These are phyloP conservation scores for Tricholoma sp. DNA, from an alignment of 768 basidiomycete genomes.

Conservation along the genomic window DNA sequence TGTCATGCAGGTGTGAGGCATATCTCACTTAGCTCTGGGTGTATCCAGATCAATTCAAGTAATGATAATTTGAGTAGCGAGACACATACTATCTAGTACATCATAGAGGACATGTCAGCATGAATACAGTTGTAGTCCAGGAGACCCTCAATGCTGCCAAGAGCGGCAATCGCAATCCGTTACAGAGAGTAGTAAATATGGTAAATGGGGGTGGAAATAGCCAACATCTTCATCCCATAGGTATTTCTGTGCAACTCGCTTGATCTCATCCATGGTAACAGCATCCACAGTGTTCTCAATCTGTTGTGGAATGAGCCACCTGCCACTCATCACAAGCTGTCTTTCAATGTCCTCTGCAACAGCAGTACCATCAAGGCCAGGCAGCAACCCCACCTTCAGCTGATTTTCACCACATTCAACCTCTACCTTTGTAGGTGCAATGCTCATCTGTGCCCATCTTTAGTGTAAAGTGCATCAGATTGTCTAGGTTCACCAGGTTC, in stretches of 20 bases:
- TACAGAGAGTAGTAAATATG: slow-evolving; percentile 6
- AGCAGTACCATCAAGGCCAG: slow-evolving; percentile 89
- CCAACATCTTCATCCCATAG: slow-evolving; percentile 93
- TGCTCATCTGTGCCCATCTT: slow-evolving; percentile 92
- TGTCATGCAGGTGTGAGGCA: too few relatives aligned
- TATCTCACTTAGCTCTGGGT: background rate
- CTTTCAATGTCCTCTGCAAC: slow-evolving; percentile 98
- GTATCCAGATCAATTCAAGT: background rate
- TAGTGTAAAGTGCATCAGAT: slow-evolving; percentile 89
- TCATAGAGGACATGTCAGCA: slow-evolving; percentile 74
- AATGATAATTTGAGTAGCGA: background rate
- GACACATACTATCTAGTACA: slow-evolving; percentile 45
- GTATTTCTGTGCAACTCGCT: slow-evolving; percentile 93
- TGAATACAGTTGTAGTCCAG: slow-evolving; percentile 92
- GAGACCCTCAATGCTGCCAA: slow-evolving; percentile 88
- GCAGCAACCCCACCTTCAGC: slow-evolving; percentile 89
- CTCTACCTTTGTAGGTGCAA: slow-evolving; percentile 75
- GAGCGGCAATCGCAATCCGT: slow-evolving; percentile 80
- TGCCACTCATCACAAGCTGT: slow-evolving; percentile 92
- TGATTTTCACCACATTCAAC: slow-evolving; percentile 98
- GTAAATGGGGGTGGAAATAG: slow-evolving; percentile 11
- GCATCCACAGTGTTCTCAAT: slow-evolving; percentile 91
- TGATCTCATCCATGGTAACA: slow-evolving; percentile 84
- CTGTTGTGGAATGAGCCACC: slow-evolving; percentile 85
- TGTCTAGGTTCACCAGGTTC: too few relatives aligned